phyloP scores from a whole-genome alignment of 208 protist genomes.

The Leishmania aethiopica region DNA sequence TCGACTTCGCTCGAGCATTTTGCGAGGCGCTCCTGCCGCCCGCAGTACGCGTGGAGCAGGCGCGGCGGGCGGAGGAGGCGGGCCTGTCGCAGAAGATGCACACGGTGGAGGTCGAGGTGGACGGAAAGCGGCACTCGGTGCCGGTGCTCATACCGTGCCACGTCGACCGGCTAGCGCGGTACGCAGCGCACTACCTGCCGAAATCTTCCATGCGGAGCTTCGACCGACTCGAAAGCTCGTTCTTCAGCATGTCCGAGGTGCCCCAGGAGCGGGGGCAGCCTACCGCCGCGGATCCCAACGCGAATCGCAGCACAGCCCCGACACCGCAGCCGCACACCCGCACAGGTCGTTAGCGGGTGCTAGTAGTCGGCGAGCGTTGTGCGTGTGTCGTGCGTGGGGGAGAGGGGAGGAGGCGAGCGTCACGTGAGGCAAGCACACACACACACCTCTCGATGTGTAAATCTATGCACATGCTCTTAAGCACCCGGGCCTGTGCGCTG shows the following conservation, averaged over 20 bases:
- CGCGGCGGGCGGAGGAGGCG: background rate
- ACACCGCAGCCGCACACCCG: background rate
- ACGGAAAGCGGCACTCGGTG: constrained; percentile 12
- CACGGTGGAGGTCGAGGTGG: constrained; percentile 30
- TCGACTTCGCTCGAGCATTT: constrained; percentile 58
- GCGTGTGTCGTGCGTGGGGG: background rate
- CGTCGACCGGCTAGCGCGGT: constrained; percentile 39
- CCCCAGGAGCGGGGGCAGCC: constrained; percentile 17
- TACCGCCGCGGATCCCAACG: constrained; percentile 22
- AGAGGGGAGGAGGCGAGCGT: background rate
- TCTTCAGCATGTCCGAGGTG: background rate
- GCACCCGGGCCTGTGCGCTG: background rate
- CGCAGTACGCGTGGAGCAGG: constrained; percentile 27
- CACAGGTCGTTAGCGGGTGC: background rate
- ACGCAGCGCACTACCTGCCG: constrained; percentile 25
- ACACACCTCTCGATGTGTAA: background rate
- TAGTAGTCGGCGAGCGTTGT: background rate
- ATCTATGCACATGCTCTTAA: background rate
- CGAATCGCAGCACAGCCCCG: background rate
- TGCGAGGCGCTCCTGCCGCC: constrained; percentile 43
- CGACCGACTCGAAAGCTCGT: background rate
- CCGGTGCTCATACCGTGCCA: constrained; percentile 43
- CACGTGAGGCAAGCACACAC: background rate
- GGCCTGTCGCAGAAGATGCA: constrained; percentile 10
- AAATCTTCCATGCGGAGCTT: background rate